Conservation (phyloP, 116 monocot genomes). For the Posidonia oceanica region DNA sequence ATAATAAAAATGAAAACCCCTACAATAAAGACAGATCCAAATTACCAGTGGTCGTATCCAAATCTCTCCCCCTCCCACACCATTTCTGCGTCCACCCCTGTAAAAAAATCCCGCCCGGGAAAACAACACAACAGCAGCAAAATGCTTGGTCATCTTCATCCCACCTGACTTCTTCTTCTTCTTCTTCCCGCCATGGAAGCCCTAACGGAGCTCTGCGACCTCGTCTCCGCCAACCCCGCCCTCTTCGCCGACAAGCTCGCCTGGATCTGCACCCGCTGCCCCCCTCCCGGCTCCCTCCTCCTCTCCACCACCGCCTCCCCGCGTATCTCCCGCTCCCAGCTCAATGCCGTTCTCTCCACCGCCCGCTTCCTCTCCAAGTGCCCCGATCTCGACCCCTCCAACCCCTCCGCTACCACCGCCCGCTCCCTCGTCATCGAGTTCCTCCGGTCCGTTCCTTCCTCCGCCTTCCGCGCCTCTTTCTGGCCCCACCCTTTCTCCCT, state of each 20-base stretch:
- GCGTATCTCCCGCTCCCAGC: slow-evolving; percentile 36
- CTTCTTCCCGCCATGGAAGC: slow-evolving; percentile 53
- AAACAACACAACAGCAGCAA: no score
- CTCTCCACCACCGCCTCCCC: slow-evolving; percentile 5
- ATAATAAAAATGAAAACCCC: no score
- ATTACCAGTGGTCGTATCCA: no score
- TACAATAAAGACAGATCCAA: no score
- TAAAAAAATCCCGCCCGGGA: no score
- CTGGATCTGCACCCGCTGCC: slow-evolving; percentile 91
- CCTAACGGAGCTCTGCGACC: slow-evolving; percentile 86
- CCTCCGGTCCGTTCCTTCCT: slow-evolving; percentile 33
- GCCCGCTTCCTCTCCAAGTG: slow-evolving; percentile 36
- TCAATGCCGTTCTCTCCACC: slow-evolving; percentile 43
- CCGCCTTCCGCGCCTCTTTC: slow-evolving; percentile 33
- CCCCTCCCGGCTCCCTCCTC: slow-evolving; percentile 29
- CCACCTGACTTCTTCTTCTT: no score
- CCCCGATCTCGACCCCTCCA: slow-evolving; percentile 15
- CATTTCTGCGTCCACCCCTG: no score
- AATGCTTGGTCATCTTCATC: background rate
- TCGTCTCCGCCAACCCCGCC: slow-evolving; percentile 57
- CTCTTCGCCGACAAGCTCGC: slow-evolving; percentile 77
- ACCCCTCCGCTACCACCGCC: slow-evolving; percentile 27
- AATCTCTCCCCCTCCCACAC: no score
- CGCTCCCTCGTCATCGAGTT: slow-evolving; percentile 45
- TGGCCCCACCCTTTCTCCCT: slow-evolving; percentile 52